Evolutionary conservation across 2,329 filamentous ascomycete species (phyloP).

Genomic region (Talaromyces sp.): DNA sequence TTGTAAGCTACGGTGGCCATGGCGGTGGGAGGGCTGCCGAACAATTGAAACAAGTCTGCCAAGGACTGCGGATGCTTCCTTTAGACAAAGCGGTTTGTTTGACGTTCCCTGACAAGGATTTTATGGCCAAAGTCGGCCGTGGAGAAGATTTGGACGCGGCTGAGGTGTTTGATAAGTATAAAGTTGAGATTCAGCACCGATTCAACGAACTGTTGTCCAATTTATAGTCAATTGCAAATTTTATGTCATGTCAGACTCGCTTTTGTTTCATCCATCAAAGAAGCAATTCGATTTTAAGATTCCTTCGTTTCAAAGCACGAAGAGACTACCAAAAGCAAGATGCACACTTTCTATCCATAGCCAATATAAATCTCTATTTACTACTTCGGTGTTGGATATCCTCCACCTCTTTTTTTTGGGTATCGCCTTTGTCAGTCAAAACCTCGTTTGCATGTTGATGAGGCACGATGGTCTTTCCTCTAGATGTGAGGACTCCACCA

Average conservation of each 20-base stretch:
- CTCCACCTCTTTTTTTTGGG: neutral
- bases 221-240: neutral
- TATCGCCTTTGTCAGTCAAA: neutral
- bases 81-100: neutral
- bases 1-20: constrained; percentile 52
- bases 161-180: neutral
- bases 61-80: constrained; percentile 12
- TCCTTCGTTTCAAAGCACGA: neutral
- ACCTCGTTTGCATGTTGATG: neutral
- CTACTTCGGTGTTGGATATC: neutral
- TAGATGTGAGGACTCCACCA: neutral
- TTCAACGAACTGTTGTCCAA: neutral
- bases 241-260: neutral
- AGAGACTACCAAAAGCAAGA: neutral
- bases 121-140: neutral
- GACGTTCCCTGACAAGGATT: neutral
- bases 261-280: neutral
- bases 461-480: neutral
- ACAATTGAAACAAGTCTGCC: constrained; percentile 11
- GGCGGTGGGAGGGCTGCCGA: constrained; percentile 23
- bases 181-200: constrained; percentile 1
- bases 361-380: neutral
- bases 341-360: neutral
- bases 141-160: neutral
- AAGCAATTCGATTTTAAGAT: neutral